Conservation (phyloP, 208 protist species). For the Zelonia costaricensis region DNA sequence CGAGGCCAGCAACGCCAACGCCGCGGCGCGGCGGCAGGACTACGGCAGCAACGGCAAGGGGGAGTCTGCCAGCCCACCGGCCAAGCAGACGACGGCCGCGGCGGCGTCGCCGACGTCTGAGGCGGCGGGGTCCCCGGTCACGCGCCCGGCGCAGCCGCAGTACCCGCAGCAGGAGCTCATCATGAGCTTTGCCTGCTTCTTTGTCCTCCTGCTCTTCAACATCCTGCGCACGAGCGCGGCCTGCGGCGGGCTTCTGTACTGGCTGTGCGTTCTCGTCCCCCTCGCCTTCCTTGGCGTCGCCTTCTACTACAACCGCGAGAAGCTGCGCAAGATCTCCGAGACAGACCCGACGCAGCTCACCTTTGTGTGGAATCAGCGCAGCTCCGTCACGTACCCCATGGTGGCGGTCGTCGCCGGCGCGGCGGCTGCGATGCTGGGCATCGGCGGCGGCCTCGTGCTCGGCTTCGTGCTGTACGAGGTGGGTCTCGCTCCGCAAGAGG, state of each 20-base stretch:
- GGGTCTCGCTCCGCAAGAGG: slow-evolving; percentile 67
- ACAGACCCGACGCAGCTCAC: slow-evolving; percentile 28
- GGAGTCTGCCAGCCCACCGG: slow-evolving; percentile 1
- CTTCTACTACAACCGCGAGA: slow-evolving; percentile 47
- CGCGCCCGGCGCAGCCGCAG: slow-evolving; percentile 36
- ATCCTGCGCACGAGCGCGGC: slow-evolving; percentile 38
- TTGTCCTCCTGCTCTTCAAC: slow-evolving; percentile 70
- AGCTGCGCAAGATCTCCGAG: slow-evolving; percentile 34
- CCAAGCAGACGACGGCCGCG: not conserved
- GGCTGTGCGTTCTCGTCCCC: slow-evolving; percentile 43
- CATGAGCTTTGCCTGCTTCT: slow-evolving; percentile 55
- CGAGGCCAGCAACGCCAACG: slow-evolving; percentile 16
- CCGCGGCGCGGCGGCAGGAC: not conserved
- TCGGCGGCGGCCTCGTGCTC: slow-evolving; percentile 83
- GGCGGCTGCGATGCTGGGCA: slow-evolving; percentile 79
- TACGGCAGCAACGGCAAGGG: slow-evolving; percentile 14
- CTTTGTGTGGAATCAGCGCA: slow-evolving; percentile 66
- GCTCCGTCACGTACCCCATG: slow-evolving; percentile 56
- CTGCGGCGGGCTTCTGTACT: slow-evolving; percentile 61
- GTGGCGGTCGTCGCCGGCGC: slow-evolving; percentile 73
- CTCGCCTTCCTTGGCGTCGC: slow-evolving; percentile 26
- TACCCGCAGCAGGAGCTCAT: slow-evolving; percentile 58
- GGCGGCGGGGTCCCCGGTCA: not conserved
- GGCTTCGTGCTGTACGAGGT: slow-evolving; percentile 86
- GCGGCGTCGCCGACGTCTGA: slow-evolving; percentile 3